A percentile compares a stretch with the other conserved stretches of the same genome.
Conservation (phyloP, 192 early-diverging fungal genomes). For the Gigaspora rosea region DNA sequence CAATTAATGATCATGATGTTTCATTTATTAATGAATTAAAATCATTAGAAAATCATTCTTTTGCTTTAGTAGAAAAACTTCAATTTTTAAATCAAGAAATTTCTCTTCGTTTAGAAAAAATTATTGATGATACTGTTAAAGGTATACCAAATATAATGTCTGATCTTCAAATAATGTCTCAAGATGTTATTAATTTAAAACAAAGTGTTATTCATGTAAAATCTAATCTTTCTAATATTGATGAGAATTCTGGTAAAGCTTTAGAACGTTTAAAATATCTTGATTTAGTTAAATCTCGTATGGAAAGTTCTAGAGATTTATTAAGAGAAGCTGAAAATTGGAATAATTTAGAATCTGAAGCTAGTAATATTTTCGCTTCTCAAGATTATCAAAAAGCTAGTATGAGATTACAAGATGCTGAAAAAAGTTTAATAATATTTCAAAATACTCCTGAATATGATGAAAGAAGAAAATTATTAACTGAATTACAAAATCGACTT, state of each 20-base stretch:
- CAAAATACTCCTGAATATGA: conserved; percentile 72
- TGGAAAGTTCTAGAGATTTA: conserved; percentile 62
- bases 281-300: conserved; percentile 66
- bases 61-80: conserved; percentile 48
- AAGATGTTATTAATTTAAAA: conserved; percentile 52
- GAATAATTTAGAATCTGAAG: conserved; percentile 71
- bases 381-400: conserved; percentile 66
- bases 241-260: conserved; percentile 45
- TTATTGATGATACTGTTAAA: conserved; percentile 58
- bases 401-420: conserved; percentile 61
- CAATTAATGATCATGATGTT: not conserved
- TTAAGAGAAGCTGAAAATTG: conserved; percentile 80
- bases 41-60: conserved; percentile 27
- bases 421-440: conserved; percentile 58
- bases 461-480: conserved; percentile 56
- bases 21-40: conserved; percentile 11
- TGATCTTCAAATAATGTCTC: conserved; percentile 60
- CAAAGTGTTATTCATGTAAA: conserved; percentile 48
- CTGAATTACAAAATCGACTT: conserved; percentile 59
- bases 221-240: conserved; percentile 48
- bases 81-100: conserved; percentile 61
- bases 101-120: conserved; percentile 51
- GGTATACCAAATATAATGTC: conserved; percentile 63
- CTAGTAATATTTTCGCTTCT: conserved; percentile 60
- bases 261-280: conserved; percentile 63